Evolutionary conservation across 2,329 filamentous ascomycete species (phyloP).

Genomic region (Paramyrothecium sp.): DNA sequence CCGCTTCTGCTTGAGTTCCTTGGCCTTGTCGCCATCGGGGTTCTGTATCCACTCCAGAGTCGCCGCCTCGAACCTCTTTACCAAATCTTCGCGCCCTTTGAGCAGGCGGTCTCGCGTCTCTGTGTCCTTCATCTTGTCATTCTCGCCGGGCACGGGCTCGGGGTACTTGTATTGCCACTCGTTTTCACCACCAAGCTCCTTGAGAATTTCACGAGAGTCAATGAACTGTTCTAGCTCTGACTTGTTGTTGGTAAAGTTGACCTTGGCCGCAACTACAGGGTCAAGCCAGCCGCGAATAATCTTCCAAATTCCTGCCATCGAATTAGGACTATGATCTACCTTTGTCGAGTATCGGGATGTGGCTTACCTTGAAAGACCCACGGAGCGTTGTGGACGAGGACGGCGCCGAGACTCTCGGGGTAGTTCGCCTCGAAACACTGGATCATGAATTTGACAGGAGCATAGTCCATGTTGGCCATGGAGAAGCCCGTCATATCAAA

Average conservation of each 20-base stretch:
- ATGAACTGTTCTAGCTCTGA: constrained; percentile 80
- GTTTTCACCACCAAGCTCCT: constrained; percentile 83
- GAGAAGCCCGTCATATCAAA: constrained; percentile 97
- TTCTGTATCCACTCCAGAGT: constrained; percentile 72
- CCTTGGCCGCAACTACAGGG: constrained; percentile 90
- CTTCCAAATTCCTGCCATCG: constrained; percentile 76
- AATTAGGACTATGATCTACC: constrained; percentile 5
- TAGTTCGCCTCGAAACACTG: constrained; percentile 99
- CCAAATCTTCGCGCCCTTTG: constrained; percentile 61
- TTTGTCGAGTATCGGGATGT: constrained; percentile 13
- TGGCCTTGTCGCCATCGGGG: constrained; percentile 39
- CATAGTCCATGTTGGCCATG: constrained; percentile 97
- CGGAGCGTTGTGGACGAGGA: constrained; percentile 92
- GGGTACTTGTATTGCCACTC: constrained; percentile 81
- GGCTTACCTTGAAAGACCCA: constrained; percentile 88
- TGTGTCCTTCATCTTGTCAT: constrained; percentile 68
- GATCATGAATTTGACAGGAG: constrained; percentile 98
- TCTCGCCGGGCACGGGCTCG: constrained; percentile 75
- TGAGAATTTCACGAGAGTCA: constrained; percentile 66
- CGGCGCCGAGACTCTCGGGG: constrained; percentile 84
- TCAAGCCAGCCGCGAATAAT: constrained; percentile 96
- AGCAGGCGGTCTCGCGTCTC: constrained; percentile 63
- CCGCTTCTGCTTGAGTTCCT: constrained; percentile 54
- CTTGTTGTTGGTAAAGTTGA: constrained; percentile 84
- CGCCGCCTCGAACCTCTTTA: constrained; percentile 69